Evolutionary conservation across 2,329 filamentous ascomycete species (phyloP).

Genomic region (Talaromyces sp.): DNA sequence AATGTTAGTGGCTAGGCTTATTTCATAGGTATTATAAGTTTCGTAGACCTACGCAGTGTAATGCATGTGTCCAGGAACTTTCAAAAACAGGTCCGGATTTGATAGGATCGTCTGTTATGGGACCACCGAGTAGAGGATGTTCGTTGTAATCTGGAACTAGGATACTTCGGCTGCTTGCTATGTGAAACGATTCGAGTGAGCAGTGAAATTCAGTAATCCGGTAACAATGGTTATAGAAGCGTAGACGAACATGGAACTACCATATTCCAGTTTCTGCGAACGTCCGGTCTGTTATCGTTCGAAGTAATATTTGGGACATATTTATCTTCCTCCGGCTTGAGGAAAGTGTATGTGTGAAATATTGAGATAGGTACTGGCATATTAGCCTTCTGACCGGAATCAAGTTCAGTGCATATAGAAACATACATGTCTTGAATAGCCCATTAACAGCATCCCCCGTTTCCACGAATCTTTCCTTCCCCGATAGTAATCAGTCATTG

Average conservation of each 20-base stretch:
- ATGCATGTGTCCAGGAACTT: constrained; percentile 8
- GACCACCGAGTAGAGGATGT: constrained; percentile 7
- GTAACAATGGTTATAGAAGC: not conserved
- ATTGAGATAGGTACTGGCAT: not conserved
- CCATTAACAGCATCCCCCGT: constrained; percentile 11
- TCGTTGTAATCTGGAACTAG: constrained; percentile 7
- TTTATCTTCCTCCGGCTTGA: constrained; percentile 7
- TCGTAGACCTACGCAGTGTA: constrained; percentile 3
- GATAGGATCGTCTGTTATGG: constrained; percentile 11
- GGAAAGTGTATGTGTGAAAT: constrained; percentile 8
- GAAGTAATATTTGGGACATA: constrained; percentile 12
- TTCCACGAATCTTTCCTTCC: constrained; percentile 1
- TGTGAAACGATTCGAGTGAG: not conserved
- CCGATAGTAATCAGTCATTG: not conserved
- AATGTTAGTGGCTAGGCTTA: not conserved
- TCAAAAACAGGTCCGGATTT: constrained; percentile 9
- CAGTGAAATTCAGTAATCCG: not conserved
- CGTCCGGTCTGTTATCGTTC: constrained; percentile 7
- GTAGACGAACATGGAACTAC: constrained; percentile 7
- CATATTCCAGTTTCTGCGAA: constrained; percentile 9
- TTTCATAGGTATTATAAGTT: not conserved
- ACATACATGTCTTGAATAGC: constrained; percentile 7
- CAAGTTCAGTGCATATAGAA: not conserved
- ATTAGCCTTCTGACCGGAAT: not conserved
- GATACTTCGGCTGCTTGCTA: constrained; percentile 9